Conservation (phyloP, 1,139 yeast species). For the Candida smagusa region DNA sequence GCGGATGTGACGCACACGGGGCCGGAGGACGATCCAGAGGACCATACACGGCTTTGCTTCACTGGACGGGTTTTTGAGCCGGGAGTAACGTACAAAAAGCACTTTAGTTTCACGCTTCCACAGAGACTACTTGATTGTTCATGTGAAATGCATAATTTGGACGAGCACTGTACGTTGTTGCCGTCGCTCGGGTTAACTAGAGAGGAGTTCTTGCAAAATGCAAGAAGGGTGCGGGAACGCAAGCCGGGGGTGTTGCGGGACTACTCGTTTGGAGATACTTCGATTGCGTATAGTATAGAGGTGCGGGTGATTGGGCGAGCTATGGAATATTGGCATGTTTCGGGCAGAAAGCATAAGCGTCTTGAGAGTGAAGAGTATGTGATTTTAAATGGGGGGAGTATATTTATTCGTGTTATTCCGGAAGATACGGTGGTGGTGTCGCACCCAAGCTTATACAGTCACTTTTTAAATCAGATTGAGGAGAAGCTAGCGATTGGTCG, state of each 20-base stretch:
- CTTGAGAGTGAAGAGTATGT: constrained; percentile 20
- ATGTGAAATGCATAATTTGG: constrained; percentile 32
- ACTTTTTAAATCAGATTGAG: constrained; percentile 14
- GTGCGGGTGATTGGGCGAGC: constrained; percentile 36
- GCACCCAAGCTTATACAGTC: constrained; percentile 14
- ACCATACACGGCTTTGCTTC: constrained; percentile 19
- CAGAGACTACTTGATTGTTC: constrained; percentile 33
- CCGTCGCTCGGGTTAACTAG: constrained; percentile 33
- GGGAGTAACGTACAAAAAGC: constrained; percentile 33
- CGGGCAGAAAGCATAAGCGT: constrained; percentile 10
- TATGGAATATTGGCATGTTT: constrained; percentile 18
- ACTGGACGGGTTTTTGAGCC: constrained; percentile 30
- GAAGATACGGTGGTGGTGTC: constrained; percentile 12
- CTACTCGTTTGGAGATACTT: constrained; percentile 29
- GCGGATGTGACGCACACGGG: constrained; percentile 7
- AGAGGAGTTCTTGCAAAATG: constrained; percentile 22
- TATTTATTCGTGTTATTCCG: constrained; percentile 22
- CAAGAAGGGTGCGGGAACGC: constrained; percentile 14
- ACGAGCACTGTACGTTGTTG: constrained; percentile 32
- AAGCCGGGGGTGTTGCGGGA: constrained; percentile 16
- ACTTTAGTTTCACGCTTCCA: constrained; percentile 38
- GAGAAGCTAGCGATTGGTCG: constrained; percentile 17
- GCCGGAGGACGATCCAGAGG: constrained; percentile 24
- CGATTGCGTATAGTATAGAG: constrained; percentile 34
- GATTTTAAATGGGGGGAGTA: constrained; percentile 21